Base-by-base conservation (phyloP, 2,329 filamentous ascomycete species). In the Dothideomycetidae sp. region DNA sequence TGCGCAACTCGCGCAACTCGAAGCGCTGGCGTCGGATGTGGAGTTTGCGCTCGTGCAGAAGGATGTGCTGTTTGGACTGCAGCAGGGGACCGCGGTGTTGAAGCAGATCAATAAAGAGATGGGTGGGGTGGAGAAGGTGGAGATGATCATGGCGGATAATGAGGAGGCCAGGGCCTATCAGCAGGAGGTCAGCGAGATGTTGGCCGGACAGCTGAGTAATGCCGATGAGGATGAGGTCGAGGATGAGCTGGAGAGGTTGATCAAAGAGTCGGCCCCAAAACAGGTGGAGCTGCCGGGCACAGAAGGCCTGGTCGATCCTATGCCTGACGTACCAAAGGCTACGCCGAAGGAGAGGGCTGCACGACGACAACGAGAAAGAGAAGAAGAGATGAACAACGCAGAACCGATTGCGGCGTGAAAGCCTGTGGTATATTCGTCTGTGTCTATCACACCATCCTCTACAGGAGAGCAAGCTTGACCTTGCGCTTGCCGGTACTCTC, bases 211-310 rank as follows among this genome's bases (percentile, higher is more conserved):
- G 49, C 86, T 98, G 64, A 83, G 85, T 10, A 90, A 85, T 53
- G 81, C 92, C 51, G 90, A 98, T 59, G 90, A 98, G 58, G 88
- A 96, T 53, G 90, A 94, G 53, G 90, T 98, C 21, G 90, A 98
- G 56, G 86, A 94, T 53, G 90, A 98, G 62, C 66, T 98, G 36
- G 83, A 81, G 39, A 78, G 77, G 1, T 67, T 98, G 46, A 81
- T 86, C 57, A 67, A 66, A 29, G 75, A 86, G 52, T 56, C 75
- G 37, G 57, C 55, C 29, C 28, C 26, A 11, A 18, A 29, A 9
- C 9, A 3, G 17, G 60, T 58, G 21, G 49, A 52, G 14, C 19
- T 50, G 23, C 42, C 47, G 3, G 55, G 59, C 21, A 62, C 64
- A 4, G 41, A 42, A 15, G 35, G 13, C 38, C 37, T 33, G 30